Evolutionary conservation across 176 grass and related monocot genomes (phyloP).

Genomic region (Metroxylon sagu): DNA sequence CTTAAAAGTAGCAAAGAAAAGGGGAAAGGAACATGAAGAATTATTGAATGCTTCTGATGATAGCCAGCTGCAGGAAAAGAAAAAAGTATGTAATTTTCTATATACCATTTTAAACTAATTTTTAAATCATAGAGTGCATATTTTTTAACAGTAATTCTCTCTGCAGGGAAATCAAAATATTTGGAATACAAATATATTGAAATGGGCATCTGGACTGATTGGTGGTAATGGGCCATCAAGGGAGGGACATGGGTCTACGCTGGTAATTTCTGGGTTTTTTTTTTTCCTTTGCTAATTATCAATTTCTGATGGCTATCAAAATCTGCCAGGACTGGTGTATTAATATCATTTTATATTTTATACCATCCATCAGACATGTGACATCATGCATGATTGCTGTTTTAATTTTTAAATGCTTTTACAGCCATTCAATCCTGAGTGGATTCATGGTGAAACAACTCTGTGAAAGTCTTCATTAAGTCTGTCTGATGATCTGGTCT

Average conservation of each 20-base stretch:
- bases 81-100: conserved; percentile 26
- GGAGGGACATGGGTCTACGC: conserved; percentile 43
- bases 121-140: too few species aligned
- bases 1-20: conserved; percentile 81
- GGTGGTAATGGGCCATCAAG: conserved; percentile 58
- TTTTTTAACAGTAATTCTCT: conserved; percentile 18
- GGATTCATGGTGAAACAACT: too few species aligned
- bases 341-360: too few species aligned
- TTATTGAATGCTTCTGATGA: conserved; percentile 66
- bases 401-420: too few species aligned
- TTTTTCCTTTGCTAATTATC: background rate
- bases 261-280: conserved; percentile 29
- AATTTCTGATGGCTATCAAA: background rate
- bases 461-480: too few species aligned
- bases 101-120: conserved; percentile 11
- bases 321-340: too few species aligned
- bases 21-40: conserved; percentile 73
- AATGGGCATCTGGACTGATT: conserved; percentile 94
- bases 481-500: too few species aligned
- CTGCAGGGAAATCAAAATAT: conserved; percentile 61
- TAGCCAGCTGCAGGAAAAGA: conserved; percentile 48
- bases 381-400: too few species aligned
- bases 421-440: too few species aligned
- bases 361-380: too few species aligned
- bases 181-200: conserved; percentile 93